Evolutionary conservation across 805 yeast species (phyloP).

Genomic region (Nakazawaea wickerhamii): DNA sequence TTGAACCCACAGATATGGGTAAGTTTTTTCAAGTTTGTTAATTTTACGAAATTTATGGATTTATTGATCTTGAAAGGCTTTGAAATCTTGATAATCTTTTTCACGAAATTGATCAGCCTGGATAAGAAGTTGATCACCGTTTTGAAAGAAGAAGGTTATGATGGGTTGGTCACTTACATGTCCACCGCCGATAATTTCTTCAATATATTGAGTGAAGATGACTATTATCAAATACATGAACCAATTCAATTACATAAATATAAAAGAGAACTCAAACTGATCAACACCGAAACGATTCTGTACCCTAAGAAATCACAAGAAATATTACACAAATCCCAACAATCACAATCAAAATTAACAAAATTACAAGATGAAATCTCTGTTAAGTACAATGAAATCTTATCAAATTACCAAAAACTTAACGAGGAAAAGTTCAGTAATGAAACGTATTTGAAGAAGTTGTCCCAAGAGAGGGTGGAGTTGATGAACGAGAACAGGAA

Average conservation of each 20-base stretch:
- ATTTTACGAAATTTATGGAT: conserved; percentile 4
- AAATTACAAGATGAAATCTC: conserved; percentile 13
- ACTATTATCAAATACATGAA: background rate
- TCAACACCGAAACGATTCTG: background rate
- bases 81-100: background rate
- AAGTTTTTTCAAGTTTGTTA: background rate
- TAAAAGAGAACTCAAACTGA: conserved; percentile 4
- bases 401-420: conserved; percentile 27
- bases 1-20: background rate
- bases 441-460: conserved; percentile 18
- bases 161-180: background rate
- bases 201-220: background rate
- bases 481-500: conserved; percentile 15
- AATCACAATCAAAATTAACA: background rate
- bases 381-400: conserved; percentile 22
- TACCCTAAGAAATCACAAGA: conserved; percentile 2
- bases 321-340: background rate
- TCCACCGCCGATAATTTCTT: conserved; percentile 2
- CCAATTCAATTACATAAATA: conserved; percentile 5
- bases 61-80: conserved; percentile 11
- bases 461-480: conserved; percentile 15
- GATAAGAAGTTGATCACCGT: background rate
- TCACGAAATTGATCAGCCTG: conserved; percentile 2
- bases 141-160: background rate
- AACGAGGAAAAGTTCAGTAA: conserved; percentile 28